phyloP scores from a whole-genome alignment of 139 green algal species.

The Trebouxia sp. region DNA sequence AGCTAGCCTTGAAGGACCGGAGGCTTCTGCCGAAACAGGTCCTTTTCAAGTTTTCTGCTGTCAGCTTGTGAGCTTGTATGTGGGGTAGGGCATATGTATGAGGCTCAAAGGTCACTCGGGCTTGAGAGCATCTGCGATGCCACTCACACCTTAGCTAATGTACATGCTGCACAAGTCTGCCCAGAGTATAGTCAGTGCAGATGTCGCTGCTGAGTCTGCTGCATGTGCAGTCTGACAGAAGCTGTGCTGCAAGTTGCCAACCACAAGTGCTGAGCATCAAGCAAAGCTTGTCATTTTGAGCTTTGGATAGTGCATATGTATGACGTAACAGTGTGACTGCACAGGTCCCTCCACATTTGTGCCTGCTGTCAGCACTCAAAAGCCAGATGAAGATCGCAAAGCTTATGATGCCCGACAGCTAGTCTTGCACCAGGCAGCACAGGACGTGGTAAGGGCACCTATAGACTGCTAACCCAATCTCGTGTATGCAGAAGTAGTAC shows the following conservation, averaged over 20 bases:
- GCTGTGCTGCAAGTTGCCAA: too few species aligned
- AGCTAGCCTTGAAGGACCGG: conserved; percentile 6
- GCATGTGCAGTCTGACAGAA: too few species aligned
- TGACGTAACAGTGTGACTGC: background rate
- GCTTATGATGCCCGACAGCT: conserved; percentile 52
- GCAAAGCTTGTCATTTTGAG: background rate
- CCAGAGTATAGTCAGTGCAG: too few species aligned
- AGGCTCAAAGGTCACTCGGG: background rate
- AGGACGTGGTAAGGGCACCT: conserved; percentile 33
- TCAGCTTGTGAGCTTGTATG: background rate
- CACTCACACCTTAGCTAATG: too few species aligned
- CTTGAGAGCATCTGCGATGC: too few species aligned
- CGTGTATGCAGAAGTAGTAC: too few species aligned
- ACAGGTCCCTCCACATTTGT: conserved; percentile 50
- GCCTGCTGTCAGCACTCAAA: conserved; percentile 23
- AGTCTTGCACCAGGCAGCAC: conserved; percentile 37
- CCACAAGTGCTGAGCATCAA: too few species aligned
- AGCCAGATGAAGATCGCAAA: conserved; percentile 46
- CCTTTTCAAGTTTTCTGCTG: too few species aligned
- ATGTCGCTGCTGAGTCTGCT: too few species aligned
- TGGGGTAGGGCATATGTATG: background rate
- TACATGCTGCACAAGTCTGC: too few species aligned
- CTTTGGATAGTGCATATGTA: background rate
- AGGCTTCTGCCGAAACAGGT: background rate
- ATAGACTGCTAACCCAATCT: background rate